Conservation (phyloP, 495 filamentous ascomycete genomes). For the Platismatia glauca region DNA sequence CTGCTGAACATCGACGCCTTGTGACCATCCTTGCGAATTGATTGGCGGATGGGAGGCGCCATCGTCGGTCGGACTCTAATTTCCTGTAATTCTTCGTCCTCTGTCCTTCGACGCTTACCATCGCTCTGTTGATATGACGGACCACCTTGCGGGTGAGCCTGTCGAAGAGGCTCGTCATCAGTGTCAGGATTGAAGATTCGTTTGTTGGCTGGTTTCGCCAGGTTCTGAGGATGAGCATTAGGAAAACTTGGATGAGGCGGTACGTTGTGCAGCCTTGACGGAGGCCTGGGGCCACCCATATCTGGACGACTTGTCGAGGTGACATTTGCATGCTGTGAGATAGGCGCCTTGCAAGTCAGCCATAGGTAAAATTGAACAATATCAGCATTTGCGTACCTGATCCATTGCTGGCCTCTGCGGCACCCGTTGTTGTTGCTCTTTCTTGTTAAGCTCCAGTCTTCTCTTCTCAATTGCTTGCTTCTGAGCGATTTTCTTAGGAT, state of each 20-base stretch:
- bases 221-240: conserved; percentile 41
- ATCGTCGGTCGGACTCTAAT: conserved; percentile 49
- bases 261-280: conserved; percentile 46
- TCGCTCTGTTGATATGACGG: conserved; percentile 41
- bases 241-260: conserved; percentile 41
- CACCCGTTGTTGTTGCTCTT: conserved; percentile 41
- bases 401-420: conserved; percentile 35
- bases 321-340: conserved; percentile 37
- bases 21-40: conserved; percentile 61
- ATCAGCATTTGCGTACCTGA: conserved; percentile 27
- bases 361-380: background rate
- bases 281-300: conserved; percentile 40
- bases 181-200: conserved; percentile 44
- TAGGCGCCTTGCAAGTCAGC: conserved; percentile 25
- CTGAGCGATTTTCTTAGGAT: conserved; percentile 60
- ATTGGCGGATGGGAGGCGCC: conserved; percentile 75
- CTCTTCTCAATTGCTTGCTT: conserved; percentile 61
- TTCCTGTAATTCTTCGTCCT: conserved; percentile 45
- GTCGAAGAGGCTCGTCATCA: conserved; percentile 38
- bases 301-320: conserved; percentile 38
- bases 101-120: conserved; percentile 49
- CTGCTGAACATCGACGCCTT: conserved; percentile 56
- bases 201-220: conserved; percentile 55
- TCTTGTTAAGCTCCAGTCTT: conserved; percentile 55
- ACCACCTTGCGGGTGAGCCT: conserved; percentile 35